phyloP scores from a whole-genome alignment of 2,329 filamentous ascomycete genomes.

The Rutstroemia sp. region DNA sequence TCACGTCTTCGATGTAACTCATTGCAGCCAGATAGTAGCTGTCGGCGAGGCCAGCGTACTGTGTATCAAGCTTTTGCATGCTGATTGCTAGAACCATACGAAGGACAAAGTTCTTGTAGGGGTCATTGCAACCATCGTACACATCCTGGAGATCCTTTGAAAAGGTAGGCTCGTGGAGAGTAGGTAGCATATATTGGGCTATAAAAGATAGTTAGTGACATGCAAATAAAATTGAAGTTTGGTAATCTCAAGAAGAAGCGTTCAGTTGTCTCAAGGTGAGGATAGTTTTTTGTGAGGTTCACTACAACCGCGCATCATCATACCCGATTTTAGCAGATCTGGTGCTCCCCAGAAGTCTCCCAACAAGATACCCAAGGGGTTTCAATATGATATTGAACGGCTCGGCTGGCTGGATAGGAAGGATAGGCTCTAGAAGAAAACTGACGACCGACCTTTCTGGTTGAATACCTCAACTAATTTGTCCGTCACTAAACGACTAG shows the following conservation, averaged over 20 bases:
- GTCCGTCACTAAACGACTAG: conserved; percentile 65
- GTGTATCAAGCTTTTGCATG: conserved; percentile 81
- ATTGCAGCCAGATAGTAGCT: conserved; percentile 91
- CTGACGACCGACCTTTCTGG: conserved; percentile 58
- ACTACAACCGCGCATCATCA: too few relatives aligned
- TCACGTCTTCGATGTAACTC: conserved; percentile 71
- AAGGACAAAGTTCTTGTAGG: conserved; percentile 81
- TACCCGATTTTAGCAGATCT: too few relatives aligned
- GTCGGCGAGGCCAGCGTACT: conserved; percentile 89
- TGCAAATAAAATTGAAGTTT: not conserved
- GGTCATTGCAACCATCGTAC: conserved; percentile 65
- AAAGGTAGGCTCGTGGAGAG: conserved; percentile 77
- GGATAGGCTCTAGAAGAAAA: not conserved
- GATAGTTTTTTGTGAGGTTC: too few relatives aligned
- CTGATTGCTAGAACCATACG: conserved; percentile 92
- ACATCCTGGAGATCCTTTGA: conserved; percentile 71
- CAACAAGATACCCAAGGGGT: not conserved
- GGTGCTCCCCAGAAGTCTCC: not conserved
- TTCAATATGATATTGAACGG: too few relatives aligned
- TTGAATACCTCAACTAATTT: conserved; percentile 79
- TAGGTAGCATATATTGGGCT: conserved; percentile 86
- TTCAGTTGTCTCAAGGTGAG: too few relatives aligned
- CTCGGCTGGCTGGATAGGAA: not conserved
- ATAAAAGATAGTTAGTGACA: conserved; percentile 14
- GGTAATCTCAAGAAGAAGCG: too few relatives aligned